A percentile compares a stretch with the other conserved stretches of the same genome.
These are phyloP conservation scores for Hyaloscypha variabilis DNA, from an alignment of 495 filamentous ascomycete genomes.

Conservation along the genomic window DNA sequence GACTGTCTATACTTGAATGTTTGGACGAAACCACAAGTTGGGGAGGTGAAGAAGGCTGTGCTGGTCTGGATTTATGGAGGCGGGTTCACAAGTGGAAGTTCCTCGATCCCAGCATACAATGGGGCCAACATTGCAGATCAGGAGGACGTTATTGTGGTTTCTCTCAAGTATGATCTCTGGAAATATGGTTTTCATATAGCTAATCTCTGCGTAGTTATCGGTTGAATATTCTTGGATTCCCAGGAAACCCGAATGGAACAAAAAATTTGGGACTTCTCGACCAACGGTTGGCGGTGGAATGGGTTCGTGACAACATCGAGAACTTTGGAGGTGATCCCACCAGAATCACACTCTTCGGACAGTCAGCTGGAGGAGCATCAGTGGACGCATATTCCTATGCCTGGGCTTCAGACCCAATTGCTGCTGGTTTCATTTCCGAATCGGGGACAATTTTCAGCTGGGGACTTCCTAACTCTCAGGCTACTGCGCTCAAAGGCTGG, in stretches of 20 bases:
- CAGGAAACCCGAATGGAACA: constrained; percentile 48
- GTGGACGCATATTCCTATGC: constrained; percentile 58
- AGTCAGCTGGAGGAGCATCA: constrained; percentile 51
- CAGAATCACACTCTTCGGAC: constrained; percentile 45
- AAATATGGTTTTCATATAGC: constrained; percentile 38
- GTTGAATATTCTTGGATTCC: constrained; percentile 53
- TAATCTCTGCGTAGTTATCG: constrained; percentile 53
- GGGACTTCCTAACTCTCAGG: constrained; percentile 36
- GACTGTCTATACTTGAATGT: constrained; percentile 58
- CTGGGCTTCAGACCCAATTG: constrained; percentile 47
- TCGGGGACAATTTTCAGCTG: constrained; percentile 56
- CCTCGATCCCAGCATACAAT: constrained; percentile 40
- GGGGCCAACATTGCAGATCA: constrained; percentile 44
- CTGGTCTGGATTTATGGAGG: constrained; percentile 46
- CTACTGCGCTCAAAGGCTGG: constrained; percentile 34
- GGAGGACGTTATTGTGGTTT: constrained; percentile 60
- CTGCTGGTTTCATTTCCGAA: constrained; percentile 48
- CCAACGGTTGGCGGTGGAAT: constrained; percentile 57
- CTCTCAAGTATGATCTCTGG: constrained; percentile 46
- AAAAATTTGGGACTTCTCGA: constrained; percentile 24
- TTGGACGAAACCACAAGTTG: constrained; percentile 44
- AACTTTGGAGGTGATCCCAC: constrained; percentile 50
- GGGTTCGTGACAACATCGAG: constrained; percentile 60
- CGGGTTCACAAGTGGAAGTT: constrained; percentile 37
- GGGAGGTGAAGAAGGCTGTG: constrained; percentile 34